A percentile compares a stretch with the other conserved stretches of the same genome.
Conservation (phyloP, 345 rosid genomes). For the Citrus medica region DNA sequence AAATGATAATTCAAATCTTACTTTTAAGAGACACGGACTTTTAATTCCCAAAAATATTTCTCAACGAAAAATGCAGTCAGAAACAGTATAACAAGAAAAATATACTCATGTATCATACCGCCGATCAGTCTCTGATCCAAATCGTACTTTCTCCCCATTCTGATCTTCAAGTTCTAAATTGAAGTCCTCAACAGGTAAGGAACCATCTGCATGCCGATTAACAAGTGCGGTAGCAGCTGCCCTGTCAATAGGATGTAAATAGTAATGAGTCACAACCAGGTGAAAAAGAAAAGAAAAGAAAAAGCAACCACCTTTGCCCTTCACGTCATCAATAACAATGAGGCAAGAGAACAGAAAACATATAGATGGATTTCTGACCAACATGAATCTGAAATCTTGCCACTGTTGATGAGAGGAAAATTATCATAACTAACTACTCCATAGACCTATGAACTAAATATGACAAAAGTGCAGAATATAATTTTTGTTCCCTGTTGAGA, state of each 20-base stretch:
- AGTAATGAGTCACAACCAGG: not conserved
- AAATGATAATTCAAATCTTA: slow-evolving; percentile 13
- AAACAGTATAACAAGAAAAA: not conserved
- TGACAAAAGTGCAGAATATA: not conserved
- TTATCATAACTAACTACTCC: not conserved
- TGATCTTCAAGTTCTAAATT: slow-evolving; percentile 88
- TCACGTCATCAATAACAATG: not conserved
- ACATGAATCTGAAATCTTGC: not conserved
- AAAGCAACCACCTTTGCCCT: not conserved
- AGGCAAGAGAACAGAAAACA: not conserved
- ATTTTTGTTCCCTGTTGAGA: not conserved
- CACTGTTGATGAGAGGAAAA: not conserved
- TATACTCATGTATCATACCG: slow-evolving; percentile 37
- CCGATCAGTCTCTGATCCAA: slow-evolving; percentile 80
- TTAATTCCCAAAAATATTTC: not conserved
- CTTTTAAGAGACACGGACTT: not conserved
- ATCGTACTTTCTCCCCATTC: slow-evolving; percentile 57
- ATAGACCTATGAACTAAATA: not conserved
- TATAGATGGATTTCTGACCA: not conserved
- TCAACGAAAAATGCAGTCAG: not conserved
- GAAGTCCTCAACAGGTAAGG: slow-evolving; percentile 67
- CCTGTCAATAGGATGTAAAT: slow-evolving; percentile 39
- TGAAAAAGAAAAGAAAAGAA: not conserved
- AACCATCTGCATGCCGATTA: slow-evolving; percentile 74
- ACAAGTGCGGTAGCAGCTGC: slow-evolving; percentile 76